phyloP scores from a whole-genome alignment of 495 filamentous ascomycete species.

The Cryomyces minteri region DNA sequence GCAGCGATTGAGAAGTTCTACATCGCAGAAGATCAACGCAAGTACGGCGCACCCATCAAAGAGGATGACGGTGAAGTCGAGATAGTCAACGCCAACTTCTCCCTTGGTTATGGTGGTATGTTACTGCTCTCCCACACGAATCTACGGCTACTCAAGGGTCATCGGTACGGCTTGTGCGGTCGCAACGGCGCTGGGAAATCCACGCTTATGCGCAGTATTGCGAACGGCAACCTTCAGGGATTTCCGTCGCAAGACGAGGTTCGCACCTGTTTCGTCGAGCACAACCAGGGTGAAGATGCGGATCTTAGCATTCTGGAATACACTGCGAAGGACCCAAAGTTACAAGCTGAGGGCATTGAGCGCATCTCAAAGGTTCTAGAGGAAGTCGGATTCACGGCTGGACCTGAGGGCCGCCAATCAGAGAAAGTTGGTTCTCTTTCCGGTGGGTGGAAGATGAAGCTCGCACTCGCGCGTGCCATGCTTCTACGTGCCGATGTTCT shows the following conservation, averaged over 20 bases:
- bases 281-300: slow-evolving; percentile 94
- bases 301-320: slow-evolving; percentile 91
- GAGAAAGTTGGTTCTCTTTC: slow-evolving; percentile 86
- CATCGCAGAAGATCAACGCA: slow-evolving; percentile 65
- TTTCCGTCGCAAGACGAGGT: slow-evolving; percentile 85
- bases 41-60: slow-evolving; percentile 67
- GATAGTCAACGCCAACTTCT: slow-evolving; percentile 97
- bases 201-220: slow-evolving; percentile 93
- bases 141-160: slow-evolving; percentile 80
- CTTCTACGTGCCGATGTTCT: slow-evolving; percentile 88
- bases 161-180: slow-evolving; percentile 91
- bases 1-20: slow-evolving; percentile 50
- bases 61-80: slow-evolving; percentile 76
- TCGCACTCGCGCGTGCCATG: slow-evolving; percentile 93
- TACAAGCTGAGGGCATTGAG: slow-evolving; percentile 53
- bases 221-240: slow-evolving; percentile 86
- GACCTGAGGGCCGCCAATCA: slow-evolving; percentile 70
- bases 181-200: slow-evolving; percentile 97
- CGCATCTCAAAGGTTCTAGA: slow-evolving; percentile 67
- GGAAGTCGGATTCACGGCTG: slow-evolving; percentile 85
- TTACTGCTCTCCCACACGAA: slow-evolving; percentile 93
- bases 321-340: slow-evolving; percentile 63
- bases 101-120: slow-evolving; percentile 95
- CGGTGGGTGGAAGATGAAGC: slow-evolving; percentile 99
- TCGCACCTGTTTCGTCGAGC: slow-evolving; percentile 94